These are phyloP conservation scores for Backusella tarrabulga DNA, from an alignment of 192 early-diverging fungal species.

Conservation along the genomic window DNA sequence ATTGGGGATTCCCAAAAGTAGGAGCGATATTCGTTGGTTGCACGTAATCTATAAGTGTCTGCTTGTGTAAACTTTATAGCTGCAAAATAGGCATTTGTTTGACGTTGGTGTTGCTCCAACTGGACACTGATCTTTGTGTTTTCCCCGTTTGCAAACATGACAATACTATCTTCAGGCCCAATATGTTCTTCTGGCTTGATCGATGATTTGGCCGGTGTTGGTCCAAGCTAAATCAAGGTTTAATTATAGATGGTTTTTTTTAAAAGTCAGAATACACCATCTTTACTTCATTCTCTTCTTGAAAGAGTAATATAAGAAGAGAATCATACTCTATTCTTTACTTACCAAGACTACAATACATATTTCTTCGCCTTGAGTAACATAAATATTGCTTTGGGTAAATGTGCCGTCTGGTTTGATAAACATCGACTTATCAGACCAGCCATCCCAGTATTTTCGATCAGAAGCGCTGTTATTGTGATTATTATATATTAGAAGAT, in stretches of 20 bases:
- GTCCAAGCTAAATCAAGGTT: conserved; percentile 16
- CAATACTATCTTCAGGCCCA: conserved; percentile 28
- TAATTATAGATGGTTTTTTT: background rate
- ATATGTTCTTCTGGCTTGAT: conserved; percentile 15
- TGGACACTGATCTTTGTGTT: conserved; percentile 18
- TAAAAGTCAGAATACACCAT: background rate
- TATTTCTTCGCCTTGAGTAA: conserved; percentile 13
- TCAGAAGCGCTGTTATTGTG: conserved; percentile 16
- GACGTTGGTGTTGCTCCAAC: conserved; percentile 22
- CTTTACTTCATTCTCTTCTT: background rate
- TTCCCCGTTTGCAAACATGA: conserved; percentile 18
- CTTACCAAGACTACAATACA: conserved; percentile 35
- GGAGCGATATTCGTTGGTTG: conserved; percentile 25
- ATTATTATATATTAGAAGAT: background rate
- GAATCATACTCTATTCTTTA: background rate
- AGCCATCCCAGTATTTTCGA: conserved; percentile 31
- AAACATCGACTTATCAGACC: conserved; percentile 24
- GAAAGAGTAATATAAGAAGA: background rate
- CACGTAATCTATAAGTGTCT: conserved; percentile 25
- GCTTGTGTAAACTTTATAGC: conserved; percentile 26
- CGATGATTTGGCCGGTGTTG: conserved; percentile 23
- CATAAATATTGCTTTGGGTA: conserved; percentile 15
- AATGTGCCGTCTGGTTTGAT: conserved; percentile 23
- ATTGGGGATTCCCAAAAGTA: conserved; percentile 33
- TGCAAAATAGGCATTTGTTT: conserved; percentile 29